Evolutionary conservation across 148 eudicot genomes (phyloP).

Genomic region (Drosera capensis): DNA sequence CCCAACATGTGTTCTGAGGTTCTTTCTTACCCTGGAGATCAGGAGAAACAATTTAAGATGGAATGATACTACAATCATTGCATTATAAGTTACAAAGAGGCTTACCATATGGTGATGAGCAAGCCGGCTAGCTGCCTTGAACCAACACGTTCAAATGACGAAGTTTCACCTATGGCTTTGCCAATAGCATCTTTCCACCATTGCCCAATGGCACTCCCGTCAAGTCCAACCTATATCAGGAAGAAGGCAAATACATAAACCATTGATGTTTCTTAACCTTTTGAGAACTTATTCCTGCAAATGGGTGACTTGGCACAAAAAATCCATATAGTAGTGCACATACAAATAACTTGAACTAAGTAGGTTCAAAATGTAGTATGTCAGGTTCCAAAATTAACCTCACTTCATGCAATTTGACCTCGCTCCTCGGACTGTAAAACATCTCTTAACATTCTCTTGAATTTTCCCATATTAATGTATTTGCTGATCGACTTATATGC

Average conservation of each 20-base stretch:
- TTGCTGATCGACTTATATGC: too few species aligned
- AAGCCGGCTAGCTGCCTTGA: slow-evolving; percentile 85
- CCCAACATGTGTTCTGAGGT: slow-evolving; percentile 68
- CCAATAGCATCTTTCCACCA: slow-evolving; percentile 95
- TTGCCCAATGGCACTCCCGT: slow-evolving; percentile 94
- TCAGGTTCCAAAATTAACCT: too few species aligned
- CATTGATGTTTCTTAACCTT: too few species aligned
- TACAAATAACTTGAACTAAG: too few species aligned
- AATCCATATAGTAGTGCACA: too few species aligned
- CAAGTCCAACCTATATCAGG: slow-evolving; percentile 86
- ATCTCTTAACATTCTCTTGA: too few species aligned
- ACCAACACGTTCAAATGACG: slow-evolving; percentile 86
- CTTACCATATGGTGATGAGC: slow-evolving; percentile 89
- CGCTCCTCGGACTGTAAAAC: too few species aligned
- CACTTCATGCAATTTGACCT: too few species aligned
- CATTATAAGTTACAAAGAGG: background rate
- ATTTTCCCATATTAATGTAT: too few species aligned
- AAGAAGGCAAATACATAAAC: slow-evolving; percentile 13
- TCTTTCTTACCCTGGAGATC: slow-evolving; percentile 93
- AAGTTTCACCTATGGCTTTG: slow-evolving; percentile 72
- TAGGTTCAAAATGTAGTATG: too few species aligned
- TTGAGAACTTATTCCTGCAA: too few species aligned
- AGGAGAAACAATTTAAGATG: background rate
- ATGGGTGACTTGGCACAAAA: too few species aligned
- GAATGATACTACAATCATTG: background rate